A percentile compares a stretch with the other conserved stretches of the same genome.
phyloP scores from a whole-genome alignment of 164 flowering plant species.

The Vitis cinerea region DNA sequence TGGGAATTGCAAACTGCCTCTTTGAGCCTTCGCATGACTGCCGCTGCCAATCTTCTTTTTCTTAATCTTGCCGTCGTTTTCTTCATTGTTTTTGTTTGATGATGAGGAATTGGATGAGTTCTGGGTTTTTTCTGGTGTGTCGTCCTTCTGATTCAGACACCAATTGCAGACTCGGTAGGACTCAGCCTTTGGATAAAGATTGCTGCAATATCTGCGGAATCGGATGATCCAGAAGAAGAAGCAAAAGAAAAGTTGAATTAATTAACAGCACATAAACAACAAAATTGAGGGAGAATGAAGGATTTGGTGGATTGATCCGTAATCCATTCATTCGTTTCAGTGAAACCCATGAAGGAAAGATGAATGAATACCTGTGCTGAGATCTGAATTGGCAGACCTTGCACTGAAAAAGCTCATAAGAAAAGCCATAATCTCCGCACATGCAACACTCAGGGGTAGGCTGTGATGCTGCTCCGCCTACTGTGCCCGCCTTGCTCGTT shows the following conservation, averaged over 20 bases:
- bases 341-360: not conserved
- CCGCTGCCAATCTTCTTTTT: constrained; percentile 1
- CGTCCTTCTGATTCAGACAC: constrained; percentile 40
- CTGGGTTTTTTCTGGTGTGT: constrained; percentile 6
- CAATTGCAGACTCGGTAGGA: constrained; percentile 53
- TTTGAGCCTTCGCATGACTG: not conserved
- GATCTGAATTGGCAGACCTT: constrained; percentile 52
- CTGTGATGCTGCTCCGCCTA: constrained; percentile 12
- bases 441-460: constrained; percentile 48
- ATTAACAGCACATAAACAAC: too few species aligned
- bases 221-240: too few species aligned
- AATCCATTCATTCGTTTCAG: too few species aligned
- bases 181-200: constrained; percentile 50
- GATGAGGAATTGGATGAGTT: constrained; percentile 35
- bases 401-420: constrained; percentile 50
- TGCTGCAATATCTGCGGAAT: constrained; percentile 55
- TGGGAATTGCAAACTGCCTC: constrained; percentile 10
- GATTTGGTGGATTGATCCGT: too few species aligned
- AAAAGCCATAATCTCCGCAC: constrained; percentile 59
- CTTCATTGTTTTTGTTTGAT: constrained; percentile 14
- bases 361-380: constrained; percentile 48
- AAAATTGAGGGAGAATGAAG: not conserved
- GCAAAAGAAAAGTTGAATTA: too few species aligned
- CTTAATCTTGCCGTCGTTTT: not conserved
- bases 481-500: constrained; percentile 2